These are phyloP conservation scores for Odontarrhena argentea DNA, from an alignment of 345 rosid species.

Conservation along the genomic window DNA sequence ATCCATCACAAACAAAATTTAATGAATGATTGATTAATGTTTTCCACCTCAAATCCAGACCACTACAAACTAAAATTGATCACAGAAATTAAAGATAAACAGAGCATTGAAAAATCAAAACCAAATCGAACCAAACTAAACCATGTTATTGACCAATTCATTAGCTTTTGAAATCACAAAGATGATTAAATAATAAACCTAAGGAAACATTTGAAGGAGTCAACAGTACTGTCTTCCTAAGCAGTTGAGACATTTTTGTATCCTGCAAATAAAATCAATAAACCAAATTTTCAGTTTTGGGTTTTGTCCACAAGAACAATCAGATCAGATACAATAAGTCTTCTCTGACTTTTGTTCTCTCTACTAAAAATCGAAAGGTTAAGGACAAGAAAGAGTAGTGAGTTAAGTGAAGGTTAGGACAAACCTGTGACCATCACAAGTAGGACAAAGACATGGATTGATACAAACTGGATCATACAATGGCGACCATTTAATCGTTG, in stretches of 20 bases:
- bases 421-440: conserved; percentile 90
- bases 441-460: conserved; percentile 88
- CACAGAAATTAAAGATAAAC: background rate
- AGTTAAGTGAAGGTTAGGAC: conserved; percentile 2
- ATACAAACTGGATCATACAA: conserved; percentile 72
- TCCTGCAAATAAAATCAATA: conserved; percentile 46
- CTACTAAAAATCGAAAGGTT: too few species aligned
- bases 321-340: background rate
- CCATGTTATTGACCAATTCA: background rate
- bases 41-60: background rate
- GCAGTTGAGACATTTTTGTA: conserved; percentile 82
- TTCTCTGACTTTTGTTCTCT: background rate
- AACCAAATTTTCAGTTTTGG: background rate
- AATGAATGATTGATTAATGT: background rate
- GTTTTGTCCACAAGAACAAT: conserved; percentile 6
- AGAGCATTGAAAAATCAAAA: background rate
- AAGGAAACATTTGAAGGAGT: conserved; percentile 12
- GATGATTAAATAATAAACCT: conserved; percentile 7
- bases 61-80: background rate
- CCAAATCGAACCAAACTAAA: background rate
- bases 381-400: background rate
- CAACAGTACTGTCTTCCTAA: conserved; percentile 58
- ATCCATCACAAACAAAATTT: background rate
- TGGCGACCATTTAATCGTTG: conserved; percentile 76
- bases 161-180: background rate